Evolutionary conservation across 306 rosid genomes (phyloP).

Genomic region (Echinosophora koreensis): DNA sequence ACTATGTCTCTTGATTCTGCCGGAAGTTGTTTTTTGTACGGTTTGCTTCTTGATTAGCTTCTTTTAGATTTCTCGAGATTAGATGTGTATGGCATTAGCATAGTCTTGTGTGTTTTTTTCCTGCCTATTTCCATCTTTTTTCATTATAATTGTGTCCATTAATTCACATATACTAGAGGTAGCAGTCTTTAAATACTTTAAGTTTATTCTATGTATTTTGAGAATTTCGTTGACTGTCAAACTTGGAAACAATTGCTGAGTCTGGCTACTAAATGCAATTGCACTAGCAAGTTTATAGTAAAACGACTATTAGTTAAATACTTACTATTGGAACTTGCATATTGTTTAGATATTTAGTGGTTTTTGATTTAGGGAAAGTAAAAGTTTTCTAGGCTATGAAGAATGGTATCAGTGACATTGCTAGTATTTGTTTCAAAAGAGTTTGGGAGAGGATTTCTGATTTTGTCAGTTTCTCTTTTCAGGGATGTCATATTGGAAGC

Average conservation of each 20-base stretch:
- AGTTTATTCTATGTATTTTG: slow-evolving; percentile 1
- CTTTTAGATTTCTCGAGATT: slow-evolving; percentile 27
- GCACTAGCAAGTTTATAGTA: slow-evolving; percentile 1
- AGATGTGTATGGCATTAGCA: slow-evolving; percentile 35
- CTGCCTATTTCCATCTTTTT: slow-evolving; percentile 26
- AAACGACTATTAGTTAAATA: slow-evolving; percentile 10
- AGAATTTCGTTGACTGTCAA: slow-evolving; percentile 25
- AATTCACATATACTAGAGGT: slow-evolving; percentile 14
- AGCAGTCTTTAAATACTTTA: slow-evolving; percentile 27
- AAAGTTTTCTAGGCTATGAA: slow-evolving; percentile 36
- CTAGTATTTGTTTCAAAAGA: slow-evolving; percentile 34
- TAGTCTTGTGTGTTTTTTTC: slow-evolving; percentile 9
- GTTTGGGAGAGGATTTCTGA: slow-evolving; percentile 27
- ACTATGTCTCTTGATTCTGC: slow-evolving; percentile 66
- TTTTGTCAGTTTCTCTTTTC: slow-evolving; percentile 52
- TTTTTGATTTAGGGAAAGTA: slow-evolving; percentile 1
- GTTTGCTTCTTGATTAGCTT: slow-evolving; percentile 48
- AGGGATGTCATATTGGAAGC: slow-evolving; percentile 86
- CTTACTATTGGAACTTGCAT: slow-evolving; percentile 36
- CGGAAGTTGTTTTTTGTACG: slow-evolving; percentile 79
- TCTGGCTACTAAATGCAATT: slow-evolving; percentile 20
- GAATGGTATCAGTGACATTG: slow-evolving; percentile 25
- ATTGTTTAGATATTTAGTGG: slow-evolving; percentile 21
- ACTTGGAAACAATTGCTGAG: slow-evolving; percentile 36
- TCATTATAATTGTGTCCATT: slow-evolving; percentile 8